phyloP scores from a whole-genome alignment of 305 asterid genomes.

The Coffea humblotiana region DNA sequence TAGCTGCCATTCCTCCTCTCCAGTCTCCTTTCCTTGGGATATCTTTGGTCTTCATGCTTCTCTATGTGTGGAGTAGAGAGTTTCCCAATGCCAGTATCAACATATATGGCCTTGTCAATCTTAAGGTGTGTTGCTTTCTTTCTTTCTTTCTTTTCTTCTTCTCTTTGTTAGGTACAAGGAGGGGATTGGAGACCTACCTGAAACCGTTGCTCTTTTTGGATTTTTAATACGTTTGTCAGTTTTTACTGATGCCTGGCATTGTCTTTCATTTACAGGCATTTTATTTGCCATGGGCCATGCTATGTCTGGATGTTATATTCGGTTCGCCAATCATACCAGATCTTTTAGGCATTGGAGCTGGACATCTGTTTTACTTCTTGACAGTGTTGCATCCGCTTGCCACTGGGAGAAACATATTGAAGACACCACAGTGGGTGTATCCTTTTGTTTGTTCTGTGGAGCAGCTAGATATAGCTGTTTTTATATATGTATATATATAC shows the following conservation, averaged over 20 bases:
- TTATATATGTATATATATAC: too few relatives aligned
- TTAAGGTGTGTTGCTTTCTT: conserved; percentile 59
- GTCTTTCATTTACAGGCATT: conserved; percentile 65
- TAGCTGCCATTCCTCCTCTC: conserved; percentile 71
- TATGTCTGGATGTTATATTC: conserved; percentile 77
- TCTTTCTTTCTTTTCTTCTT: background rate
- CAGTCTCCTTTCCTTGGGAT: conserved; percentile 66
- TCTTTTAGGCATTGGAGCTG: conserved; percentile 81
- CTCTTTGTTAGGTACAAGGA: background rate
- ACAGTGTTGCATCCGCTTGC: conserved; percentile 92
- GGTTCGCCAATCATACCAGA: conserved; percentile 81
- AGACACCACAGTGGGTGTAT: conserved; percentile 91
- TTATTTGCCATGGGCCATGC: conserved; percentile 99
- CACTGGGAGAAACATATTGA: conserved; percentile 72
- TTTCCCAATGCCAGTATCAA: conserved; percentile 79
- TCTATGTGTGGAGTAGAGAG: conserved; percentile 97
- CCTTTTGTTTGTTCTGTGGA: conserved; percentile 40
- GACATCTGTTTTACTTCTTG: conserved; percentile 88
- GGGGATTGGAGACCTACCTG: background rate
- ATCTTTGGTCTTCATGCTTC: conserved; percentile 94
- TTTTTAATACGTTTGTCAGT: background rate
- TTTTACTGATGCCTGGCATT: conserved; percentile 12
- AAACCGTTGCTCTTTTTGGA: background rate
- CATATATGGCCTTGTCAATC: conserved; percentile 79
- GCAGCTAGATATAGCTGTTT: background rate